Evolutionary conservation across 2,329 filamentous ascomycete genomes (phyloP), one percentile per base, ranked within the genome.

Genomic region (Penicillium sp.): DNA sequence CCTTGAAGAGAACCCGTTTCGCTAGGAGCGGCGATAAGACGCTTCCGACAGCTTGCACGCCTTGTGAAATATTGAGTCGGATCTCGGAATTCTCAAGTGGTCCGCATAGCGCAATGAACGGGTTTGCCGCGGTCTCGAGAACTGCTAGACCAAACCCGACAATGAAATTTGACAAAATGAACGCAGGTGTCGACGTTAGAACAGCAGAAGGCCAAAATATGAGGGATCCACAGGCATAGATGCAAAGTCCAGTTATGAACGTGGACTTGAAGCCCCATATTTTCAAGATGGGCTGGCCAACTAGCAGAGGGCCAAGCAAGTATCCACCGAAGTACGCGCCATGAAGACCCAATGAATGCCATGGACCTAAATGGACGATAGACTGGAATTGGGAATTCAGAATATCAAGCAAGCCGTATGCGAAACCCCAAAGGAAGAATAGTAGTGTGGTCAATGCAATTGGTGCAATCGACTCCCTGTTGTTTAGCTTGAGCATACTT

Each of bases 401-500:
- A 0, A 88, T 89, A 67, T 94, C 91, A 6, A 96, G 80, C 2
- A 96, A 82, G 0, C 93, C 93, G 66, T 96, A 96, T 0, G 91
- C 92, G 57, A 96, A 89, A 0, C 93, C 93, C 92, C 91, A 96
- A 3, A 96, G 78, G 62, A 96, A 86, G 75, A 96, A 96, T 0
- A 96, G 79, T 7, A 93, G 83, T 1, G 89, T 90, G 23, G 95
- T 91, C 62, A 91, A 63, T 2, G 81, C 75, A 23, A 84, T 78
- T 0, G 84, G 84, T 38, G 82, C 81, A 10, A 86, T 67, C 0
- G 83, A 85, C 62, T 87, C 83, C 52, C 77, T 75, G 59, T 81
- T 84, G 33, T 76, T 84, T 69, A 86, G 73, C 17, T 85, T 78
- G 2, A 86, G 79, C 75, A 87, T 82, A 61, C 83, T 85, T 66